Percentiles rank a stretch among this genome's conserved stretches.
Evolutionary conservation across 2,329 filamentous ascomycete genomes (phyloP).

Genomic region (Stagonosporopsis cucurbitacearum): DNA sequence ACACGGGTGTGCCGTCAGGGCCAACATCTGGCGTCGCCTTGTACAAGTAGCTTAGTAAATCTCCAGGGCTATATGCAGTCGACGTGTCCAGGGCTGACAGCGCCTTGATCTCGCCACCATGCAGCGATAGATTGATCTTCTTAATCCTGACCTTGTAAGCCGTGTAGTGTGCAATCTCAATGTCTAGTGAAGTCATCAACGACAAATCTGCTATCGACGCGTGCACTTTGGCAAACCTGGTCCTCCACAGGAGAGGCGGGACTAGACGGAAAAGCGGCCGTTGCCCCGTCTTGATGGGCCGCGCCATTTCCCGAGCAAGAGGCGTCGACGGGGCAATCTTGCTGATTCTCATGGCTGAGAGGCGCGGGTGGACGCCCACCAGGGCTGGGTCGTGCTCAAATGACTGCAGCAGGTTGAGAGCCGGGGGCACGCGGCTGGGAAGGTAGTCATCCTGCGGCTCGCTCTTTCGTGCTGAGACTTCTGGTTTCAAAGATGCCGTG

Average conservation of each 20-base stretch:
- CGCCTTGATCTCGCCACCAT: conserved; percentile 65
- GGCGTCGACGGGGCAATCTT: conserved; percentile 73
- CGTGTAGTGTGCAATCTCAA: conserved; percentile 75
- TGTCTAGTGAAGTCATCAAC: conserved; percentile 73
- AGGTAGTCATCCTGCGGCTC: conserved; percentile 67
- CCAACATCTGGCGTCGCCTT: conserved; percentile 58
- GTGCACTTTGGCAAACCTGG: conserved; percentile 73
- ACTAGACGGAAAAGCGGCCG: conserved; percentile 68
- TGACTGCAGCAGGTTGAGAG: conserved; percentile 78
- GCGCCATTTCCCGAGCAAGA: conserved; percentile 64
- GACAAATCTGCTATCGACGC: conserved; percentile 59
- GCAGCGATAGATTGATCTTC: conserved; percentile 63
- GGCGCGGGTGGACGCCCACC: conserved; percentile 65
- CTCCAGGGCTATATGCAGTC: conserved; percentile 70
- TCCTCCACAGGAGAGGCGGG: conserved; percentile 73
- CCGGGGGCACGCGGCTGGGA: conserved; percentile 70
- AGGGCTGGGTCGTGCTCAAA: conserved; percentile 71
- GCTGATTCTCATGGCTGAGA: conserved; percentile 77
- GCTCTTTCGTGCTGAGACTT: conserved; percentile 53
- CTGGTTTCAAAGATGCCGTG: conserved; percentile 62
- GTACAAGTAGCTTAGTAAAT: conserved; percentile 79
- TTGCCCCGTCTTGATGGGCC: conserved; percentile 69
- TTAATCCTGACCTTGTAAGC: conserved; percentile 70
- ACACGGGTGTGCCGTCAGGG: conserved; percentile 56
- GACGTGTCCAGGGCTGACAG: conserved; percentile 58